Evolutionary conservation across 495 filamentous ascomycete genomes (phyloP), one percentile per base, ranked within the genome.

Genomic region (Penicillium psychrofluorescens): DNA sequence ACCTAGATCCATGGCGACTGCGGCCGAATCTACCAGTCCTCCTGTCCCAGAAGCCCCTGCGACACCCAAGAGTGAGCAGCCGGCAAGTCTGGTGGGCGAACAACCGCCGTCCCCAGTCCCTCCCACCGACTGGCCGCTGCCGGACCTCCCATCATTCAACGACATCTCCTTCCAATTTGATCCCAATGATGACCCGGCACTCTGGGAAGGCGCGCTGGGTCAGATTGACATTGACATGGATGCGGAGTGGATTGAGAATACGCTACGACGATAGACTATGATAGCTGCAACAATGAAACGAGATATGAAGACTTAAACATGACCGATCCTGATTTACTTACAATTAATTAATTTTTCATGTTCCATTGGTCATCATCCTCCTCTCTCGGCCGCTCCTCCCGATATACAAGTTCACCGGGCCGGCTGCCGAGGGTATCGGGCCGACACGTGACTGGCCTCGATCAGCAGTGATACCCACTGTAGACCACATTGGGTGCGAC

Each of bases 171-270:
- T 68, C 36, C 58, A 64, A 12, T 64, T 68, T 31, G 60, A 66
- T 16, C 50, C 60, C 35, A 61, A 64, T 39, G 62, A 68, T 32
- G 64, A 68, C 31, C 55, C 64, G 1, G 64, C 58, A 13, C 43
- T 68, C 6, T 68, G 64, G 64, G 64, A 68, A 36, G 60, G 58
- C 27, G 64, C 63, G 7, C 49, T 68, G 39, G 36, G 59, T 35
- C 58, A 63, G 16, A 67, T 67, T 15, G 56, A 67, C 31, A 68
- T 68, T 44, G 62, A 68, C 22, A 67, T 67, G 63, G 63, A 67
- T 46, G 63, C 61, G 0, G 61, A 67, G 36, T 67, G 61, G 63
- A 67, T 67, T 51, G 64, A 67, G 38, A 65, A 51, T 42, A 60
- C 59, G 0, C 46, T 67, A 31, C 51, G 54, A 30, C 51, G 55